Evolutionary conservation across 2,329 filamentous ascomycete genomes (phyloP), one percentile per base, ranked within the genome.

Genomic region (Neofusicoccum parvum): DNA sequence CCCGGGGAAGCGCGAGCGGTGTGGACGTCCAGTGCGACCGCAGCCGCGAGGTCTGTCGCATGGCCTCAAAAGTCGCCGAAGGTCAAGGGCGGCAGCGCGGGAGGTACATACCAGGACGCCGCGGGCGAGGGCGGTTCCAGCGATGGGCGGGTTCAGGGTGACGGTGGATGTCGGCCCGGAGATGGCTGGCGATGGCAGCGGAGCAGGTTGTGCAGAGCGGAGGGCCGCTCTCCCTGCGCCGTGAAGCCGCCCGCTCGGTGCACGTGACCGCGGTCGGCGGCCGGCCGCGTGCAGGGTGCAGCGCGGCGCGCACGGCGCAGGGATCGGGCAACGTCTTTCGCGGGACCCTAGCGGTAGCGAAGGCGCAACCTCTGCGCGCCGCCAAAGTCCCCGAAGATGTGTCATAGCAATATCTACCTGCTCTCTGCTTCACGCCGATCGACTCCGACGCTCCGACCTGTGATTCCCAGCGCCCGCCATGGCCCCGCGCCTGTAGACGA

Each of bases 121-220:
- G 41, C 17, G 15, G 27, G 27, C 5, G 56, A 34, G 43, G 56
- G 56, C 6, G 41, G 3, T 12, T 36, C 17, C 41, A 32, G 56
- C 56, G 56, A 60, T 60, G 56, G 36, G 59, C 58, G 59, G 36
- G n/a, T 50, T 23, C 36, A 51, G 48, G 48, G 59, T 50, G 48
- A 62, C 59, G 59, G 59, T 50, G 45, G 59, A 43, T 50, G 59
- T 50, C 48, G 59, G 59, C 48, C 45, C 48, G 45, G 45, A 15
- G 59, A 50, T 62, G 59, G 58, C 58, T 62, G 58, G 48, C 59
- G 59, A 62, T 62, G 59, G 58, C 58, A 62, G 43, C 58, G 46
- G 58, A 62, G 58, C 43, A 50, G 58, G 56, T 60, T 60, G 56
- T 60, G 56, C 56, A 60, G 56, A 60, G 56, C 56, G 56, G 54